Percentiles rank a stretch among this genome's conserved stretches.
Evolutionary conservation across 1,284 basidiomycete genomes (phyloP).

Genomic region (Cystobasidium pallidum): DNA sequence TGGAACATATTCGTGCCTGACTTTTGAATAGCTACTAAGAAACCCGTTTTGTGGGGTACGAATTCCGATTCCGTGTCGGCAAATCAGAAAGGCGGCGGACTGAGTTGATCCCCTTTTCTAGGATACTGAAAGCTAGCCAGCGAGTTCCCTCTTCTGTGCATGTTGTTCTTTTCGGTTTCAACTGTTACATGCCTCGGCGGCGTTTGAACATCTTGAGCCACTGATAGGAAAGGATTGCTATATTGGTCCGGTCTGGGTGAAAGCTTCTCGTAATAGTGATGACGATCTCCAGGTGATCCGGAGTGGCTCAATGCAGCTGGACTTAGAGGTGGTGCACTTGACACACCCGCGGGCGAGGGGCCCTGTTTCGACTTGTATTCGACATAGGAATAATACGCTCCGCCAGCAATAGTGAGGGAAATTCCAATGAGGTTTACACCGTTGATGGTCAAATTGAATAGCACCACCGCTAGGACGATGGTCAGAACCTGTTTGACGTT

Average conservation of each 20-base stretch:
- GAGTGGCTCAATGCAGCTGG: slow-evolving; percentile 5
- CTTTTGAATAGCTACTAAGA: too few relatives aligned
- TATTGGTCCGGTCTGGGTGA: slow-evolving; percentile 18
- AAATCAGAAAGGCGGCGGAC: slow-evolving; percentile 24
- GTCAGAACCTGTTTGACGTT: slow-evolving; percentile 95
- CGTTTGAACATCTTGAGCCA: slow-evolving; percentile 13
- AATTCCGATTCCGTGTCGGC: too few relatives aligned
- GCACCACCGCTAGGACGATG: slow-evolving; percentile 75
- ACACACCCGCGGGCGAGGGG: slow-evolving; percentile 6
- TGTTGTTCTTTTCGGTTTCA: slow-evolving; percentile 19
- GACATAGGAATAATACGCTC: slow-evolving; percentile 59
- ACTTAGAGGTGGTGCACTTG: slow-evolving; percentile 9
- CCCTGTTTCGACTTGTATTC: slow-evolving; percentile 37
- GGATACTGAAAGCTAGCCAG: slow-evolving; percentile 33
- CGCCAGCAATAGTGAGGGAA: slow-evolving; percentile 75
- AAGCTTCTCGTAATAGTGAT: slow-evolving; percentile 29
- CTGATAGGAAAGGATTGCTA: slow-evolving; percentile 25
- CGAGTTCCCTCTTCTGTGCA: slow-evolving; percentile 32
- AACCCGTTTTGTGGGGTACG: too few relatives aligned
- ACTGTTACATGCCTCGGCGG: slow-evolving; percentile 7
- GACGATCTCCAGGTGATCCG: background rate
- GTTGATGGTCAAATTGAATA: slow-evolving; percentile 81
- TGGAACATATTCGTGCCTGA: too few relatives aligned
- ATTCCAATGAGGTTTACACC: slow-evolving; percentile 78
- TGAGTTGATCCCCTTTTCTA: slow-evolving; percentile 24